Percentiles rank a stretch among this genome's conserved stretches.
Evolutionary conservation across 495 filamentous ascomycete species (phyloP).

Genomic region (Penicillium canariense): DNA sequence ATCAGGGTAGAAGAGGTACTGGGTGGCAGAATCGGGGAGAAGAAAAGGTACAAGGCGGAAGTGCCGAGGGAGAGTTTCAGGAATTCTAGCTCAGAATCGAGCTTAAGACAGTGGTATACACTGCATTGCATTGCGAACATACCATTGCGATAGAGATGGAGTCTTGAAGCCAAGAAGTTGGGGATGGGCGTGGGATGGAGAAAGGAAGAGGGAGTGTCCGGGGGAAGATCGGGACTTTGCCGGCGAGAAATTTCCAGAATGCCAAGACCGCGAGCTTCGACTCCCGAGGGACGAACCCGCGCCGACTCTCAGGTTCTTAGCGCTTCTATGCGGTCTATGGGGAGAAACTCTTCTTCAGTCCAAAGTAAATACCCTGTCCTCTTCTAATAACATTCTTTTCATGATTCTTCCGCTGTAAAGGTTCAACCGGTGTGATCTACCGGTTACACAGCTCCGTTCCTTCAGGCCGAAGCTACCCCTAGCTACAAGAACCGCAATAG

Average conservation of each 20-base stretch:
- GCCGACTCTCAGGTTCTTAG: slow-evolving; percentile 5
- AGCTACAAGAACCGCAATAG: not conserved
- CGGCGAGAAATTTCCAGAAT: slow-evolving; percentile 56
- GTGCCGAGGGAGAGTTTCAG: not conserved
- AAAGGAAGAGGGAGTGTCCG: slow-evolving; percentile 32
- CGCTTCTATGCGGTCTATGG: not conserved
- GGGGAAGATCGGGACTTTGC: slow-evolving; percentile 37
- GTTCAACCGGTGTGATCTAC: not conserved
- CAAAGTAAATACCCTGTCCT: not conserved
- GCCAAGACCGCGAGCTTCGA: slow-evolving; percentile 43
- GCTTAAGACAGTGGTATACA: not conserved
- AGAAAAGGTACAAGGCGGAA: slow-evolving; percentile 9
- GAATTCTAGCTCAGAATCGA: slow-evolving; percentile 2
- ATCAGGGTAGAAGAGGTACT: not conserved
- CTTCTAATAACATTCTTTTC: not conserved
- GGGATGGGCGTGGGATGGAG: slow-evolving; percentile 31
- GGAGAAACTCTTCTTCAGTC: not conserved
- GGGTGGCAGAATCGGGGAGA: slow-evolving; percentile 8
- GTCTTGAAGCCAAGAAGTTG: slow-evolving; percentile 29
- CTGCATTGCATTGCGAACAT: slow-evolving; percentile 15
- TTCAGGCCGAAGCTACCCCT: slow-evolving; percentile 10
- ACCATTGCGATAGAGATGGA: slow-evolving; percentile 26
- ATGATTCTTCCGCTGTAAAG: not conserved
- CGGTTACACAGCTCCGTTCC: slow-evolving; percentile 16
- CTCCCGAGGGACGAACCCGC: slow-evolving; percentile 35